Percentiles rank a stretch among this genome's conserved stretches.
Evolutionary conservation across 2,329 filamentous ascomycete genomes (phyloP).

Genomic region (Orbilia blumenaviensis): DNA sequence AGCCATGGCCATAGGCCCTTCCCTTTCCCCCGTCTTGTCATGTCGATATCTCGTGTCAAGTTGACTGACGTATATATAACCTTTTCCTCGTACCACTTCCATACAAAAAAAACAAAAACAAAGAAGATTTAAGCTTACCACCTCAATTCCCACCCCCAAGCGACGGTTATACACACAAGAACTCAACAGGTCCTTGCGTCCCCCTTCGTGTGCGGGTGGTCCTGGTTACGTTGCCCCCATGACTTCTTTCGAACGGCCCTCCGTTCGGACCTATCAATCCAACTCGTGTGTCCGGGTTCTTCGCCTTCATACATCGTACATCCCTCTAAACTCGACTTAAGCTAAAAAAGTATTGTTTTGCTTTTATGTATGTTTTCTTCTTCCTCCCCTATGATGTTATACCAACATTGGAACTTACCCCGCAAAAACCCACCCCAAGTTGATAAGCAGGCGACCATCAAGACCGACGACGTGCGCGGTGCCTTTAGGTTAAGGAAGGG

Average conservation of each 20-base stretch:
- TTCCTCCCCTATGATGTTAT: conserved; percentile 26
- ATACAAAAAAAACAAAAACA: neutral
- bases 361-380: conserved; percentile 11
- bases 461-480: conserved; percentile 15
- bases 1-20: neutral
- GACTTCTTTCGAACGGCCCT: conserved; percentile 10
- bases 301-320: conserved; percentile 30
- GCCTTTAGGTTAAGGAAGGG: conserved; percentile 20
- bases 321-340: conserved; percentile 5
- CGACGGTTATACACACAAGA: conserved; percentile 10
- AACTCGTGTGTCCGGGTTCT: conserved; percentile 50
- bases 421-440: conserved; percentile 33
- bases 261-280: conserved; percentile 40
- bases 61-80: conserved; percentile 21
- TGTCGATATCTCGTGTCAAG: conserved; percentile 24
- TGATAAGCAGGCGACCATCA: conserved; percentile 34
- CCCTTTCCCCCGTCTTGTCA: conserved; percentile 1
- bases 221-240: conserved; percentile 47
- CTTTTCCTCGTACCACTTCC: conserved; percentile 15
- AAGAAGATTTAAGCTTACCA: conserved; percentile 32
- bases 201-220: neutral
- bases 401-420: conserved; percentile 32
- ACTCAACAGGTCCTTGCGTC: conserved; percentile 21
- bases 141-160: neutral
- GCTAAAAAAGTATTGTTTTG: neutral